Evolutionary conservation across 768 basidiomycete genomes (phyloP).

Genomic region (Sarcodon sp.): DNA sequence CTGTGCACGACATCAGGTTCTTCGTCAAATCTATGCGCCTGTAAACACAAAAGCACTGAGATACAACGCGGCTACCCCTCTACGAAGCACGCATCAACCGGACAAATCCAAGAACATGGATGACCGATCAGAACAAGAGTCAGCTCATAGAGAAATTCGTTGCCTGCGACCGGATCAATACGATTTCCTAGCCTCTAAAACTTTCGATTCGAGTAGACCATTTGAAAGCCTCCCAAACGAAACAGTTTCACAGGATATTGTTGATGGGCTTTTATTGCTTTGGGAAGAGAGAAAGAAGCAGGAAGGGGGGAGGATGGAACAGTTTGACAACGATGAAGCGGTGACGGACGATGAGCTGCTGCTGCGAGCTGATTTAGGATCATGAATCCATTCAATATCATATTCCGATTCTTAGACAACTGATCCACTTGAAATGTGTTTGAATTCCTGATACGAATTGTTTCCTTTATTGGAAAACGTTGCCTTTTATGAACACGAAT

Average conservation of each 20-base stretch:
- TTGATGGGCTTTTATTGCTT: conserved; percentile 37
- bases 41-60: conserved; percentile 16
- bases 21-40: conserved; percentile 28
- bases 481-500: too few species aligned
- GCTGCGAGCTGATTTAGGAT: conserved; percentile 1
- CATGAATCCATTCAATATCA: neutral
- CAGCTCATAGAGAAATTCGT: neutral
- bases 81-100: conserved; percentile 14
- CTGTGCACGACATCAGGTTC: conserved; percentile 22
- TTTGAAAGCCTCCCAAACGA: conserved; percentile 35
- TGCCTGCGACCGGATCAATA: too few species aligned
- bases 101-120: conserved; percentile 8
- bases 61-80: conserved; percentile 29
- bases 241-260: conserved; percentile 31
- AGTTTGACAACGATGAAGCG: neutral
- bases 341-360: neutral
- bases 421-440: neutral
- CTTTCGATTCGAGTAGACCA: conserved; percentile 20
- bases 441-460: neutral
- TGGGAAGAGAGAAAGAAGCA: conserved; percentile 12
- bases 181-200: too few species aligned
- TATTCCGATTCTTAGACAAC: neutral
- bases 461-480: too few species aligned
- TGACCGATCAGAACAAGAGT: conserved; percentile 5
- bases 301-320: conserved; percentile 10